Evolutionary conservation across 768 basidiomycete species (phyloP).

Genomic region (Naganishia randhawae): DNA sequence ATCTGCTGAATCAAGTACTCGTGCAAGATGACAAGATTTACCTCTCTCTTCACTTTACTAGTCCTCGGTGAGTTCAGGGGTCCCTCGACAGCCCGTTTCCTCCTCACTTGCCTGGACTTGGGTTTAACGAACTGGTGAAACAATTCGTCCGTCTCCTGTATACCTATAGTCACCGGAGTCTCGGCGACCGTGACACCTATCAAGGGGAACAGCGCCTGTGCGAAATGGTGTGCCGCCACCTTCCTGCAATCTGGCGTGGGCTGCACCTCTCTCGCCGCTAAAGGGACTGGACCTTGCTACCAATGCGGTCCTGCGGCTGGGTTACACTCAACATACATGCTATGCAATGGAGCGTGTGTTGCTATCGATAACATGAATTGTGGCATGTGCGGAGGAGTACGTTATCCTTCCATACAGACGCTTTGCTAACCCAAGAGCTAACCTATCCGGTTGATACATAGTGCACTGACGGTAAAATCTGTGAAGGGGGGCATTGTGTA

Average conservation of each 20-base stretch:
- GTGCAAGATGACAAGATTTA: neutral
- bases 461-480: no score
- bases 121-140: no score
- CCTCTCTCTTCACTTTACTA: neutral
- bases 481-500: no score
- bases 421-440: no score
- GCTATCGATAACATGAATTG: no score
- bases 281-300: slow-evolving; percentile 1
- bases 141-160: no score
- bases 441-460: no score
- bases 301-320: neutral
- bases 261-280: slow-evolving; percentile 1
- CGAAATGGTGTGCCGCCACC: neutral
- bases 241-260: neutral
- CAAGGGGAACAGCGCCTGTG: neutral
- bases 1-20: no score
- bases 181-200: neutral
- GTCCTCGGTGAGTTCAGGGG: neutral
- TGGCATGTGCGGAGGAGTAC: no score
- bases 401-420: no score
- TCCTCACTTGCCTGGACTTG: neutral
- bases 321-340: no score
- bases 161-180: slow-evolving; percentile 2
- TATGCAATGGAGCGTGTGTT: no score
- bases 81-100: neutral